Evolutionary conservation across 2,329 filamentous ascomycete species (phyloP).

Genomic region (Paraphaeosphaeria sporulosa): DNA sequence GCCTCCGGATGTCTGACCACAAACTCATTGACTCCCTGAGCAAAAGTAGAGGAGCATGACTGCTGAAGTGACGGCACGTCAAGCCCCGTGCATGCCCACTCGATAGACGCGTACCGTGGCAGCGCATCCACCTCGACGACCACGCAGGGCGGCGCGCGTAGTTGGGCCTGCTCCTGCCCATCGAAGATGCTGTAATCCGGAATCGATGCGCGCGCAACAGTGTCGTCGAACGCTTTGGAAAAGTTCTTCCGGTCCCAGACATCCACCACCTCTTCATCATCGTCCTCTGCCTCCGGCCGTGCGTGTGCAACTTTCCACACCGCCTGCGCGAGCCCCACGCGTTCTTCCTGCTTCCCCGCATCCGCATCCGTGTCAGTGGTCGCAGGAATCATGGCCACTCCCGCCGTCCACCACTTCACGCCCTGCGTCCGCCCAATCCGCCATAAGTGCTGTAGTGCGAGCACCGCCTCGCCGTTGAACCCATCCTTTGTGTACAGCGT

Average conservation of each 20-base stretch:
- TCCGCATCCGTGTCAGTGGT: neutral
- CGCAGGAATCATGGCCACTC: slow-evolving; percentile 61
- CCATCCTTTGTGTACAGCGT: slow-evolving; percentile 52
- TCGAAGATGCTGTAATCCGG: slow-evolving; percentile 26
- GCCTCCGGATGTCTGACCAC: neutral
- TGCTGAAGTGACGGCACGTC: slow-evolving; percentile 5
- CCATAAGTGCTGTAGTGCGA: slow-evolving; percentile 90
- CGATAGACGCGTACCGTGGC: slow-evolving; percentile 75
- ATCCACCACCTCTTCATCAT: slow-evolving; percentile 66
- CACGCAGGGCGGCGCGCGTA: slow-evolving; percentile 67
- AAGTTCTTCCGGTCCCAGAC: slow-evolving; percentile 72
- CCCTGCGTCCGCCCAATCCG: slow-evolving; percentile 77
- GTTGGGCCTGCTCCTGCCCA: neutral
- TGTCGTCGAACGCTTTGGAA: slow-evolving; percentile 27
- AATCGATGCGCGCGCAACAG: slow-evolving; percentile 52
- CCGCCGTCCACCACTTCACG: slow-evolving; percentile 77
- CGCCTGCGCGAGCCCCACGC: slow-evolving; percentile 49
- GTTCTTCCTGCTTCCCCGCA: slow-evolving; percentile 15
- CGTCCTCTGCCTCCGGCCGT: slow-evolving; percentile 6
- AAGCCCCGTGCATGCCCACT: slow-evolving; percentile 81
- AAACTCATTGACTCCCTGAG: neutral
- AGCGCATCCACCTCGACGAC: slow-evolving; percentile 78
- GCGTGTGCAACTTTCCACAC: slow-evolving; percentile 54
- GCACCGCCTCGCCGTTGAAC: slow-evolving; percentile 66
- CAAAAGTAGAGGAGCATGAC: neutral